A percentile compares a stretch with the other conserved stretches of the same genome.
Conservation (phyloP, 2,329 filamentous ascomycete species). For the Fusarium sp. region DNA sequence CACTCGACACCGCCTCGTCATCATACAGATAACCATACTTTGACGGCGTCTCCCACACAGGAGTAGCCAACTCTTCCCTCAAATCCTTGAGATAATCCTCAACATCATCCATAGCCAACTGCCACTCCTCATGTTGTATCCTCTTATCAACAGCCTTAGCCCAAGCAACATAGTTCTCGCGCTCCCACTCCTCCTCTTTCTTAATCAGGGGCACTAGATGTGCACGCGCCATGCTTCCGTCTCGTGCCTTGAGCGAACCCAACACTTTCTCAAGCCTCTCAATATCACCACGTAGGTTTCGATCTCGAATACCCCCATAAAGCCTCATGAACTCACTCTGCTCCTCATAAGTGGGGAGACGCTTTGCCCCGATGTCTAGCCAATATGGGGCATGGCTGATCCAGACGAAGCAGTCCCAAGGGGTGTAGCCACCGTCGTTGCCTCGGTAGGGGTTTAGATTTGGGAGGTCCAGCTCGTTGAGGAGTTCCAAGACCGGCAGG, state of each 20-base stretch:
- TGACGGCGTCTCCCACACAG: neutral
- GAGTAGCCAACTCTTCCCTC: conserved; percentile 4
- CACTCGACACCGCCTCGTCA: neutral
- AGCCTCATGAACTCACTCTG: conserved; percentile 11
- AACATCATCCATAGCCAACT: conserved; percentile 10
- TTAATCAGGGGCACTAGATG: neutral
- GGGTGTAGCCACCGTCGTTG: neutral
- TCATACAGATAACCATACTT: neutral
- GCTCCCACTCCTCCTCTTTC: conserved; percentile 11
- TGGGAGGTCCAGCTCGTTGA: neutral
- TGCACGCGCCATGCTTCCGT: neutral
- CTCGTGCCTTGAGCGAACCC: neutral
- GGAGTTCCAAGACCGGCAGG: neutral
- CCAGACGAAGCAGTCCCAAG: neutral
- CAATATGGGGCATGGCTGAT: accelerated
- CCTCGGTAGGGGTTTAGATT: neutral
- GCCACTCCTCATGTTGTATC: conserved; percentile 5
- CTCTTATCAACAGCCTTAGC: conserved; percentile 25
- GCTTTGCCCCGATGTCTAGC: accelerated
- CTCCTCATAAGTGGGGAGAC: neutral
- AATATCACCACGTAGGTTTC: conserved; percentile 18
- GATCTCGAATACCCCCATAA: conserved; percentile 17
- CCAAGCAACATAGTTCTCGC: neutral
- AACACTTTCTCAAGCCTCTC: neutral
- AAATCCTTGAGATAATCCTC: conserved; percentile 15